phyloP scores from a whole-genome alignment of 495 filamentous ascomycete genomes.

The Darksidea phi region DNA sequence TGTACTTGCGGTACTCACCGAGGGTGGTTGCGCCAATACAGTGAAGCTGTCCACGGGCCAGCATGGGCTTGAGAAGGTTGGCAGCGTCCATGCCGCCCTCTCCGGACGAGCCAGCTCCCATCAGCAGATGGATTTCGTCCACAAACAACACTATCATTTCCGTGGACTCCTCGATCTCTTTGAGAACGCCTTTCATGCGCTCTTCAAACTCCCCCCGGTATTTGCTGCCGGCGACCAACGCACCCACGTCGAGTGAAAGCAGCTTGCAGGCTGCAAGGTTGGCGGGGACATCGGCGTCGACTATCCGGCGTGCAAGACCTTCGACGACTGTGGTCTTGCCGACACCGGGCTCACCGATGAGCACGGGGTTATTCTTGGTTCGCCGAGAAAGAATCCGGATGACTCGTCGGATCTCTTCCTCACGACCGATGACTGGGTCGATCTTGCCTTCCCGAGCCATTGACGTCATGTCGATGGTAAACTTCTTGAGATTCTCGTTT shows the following conservation, averaged over 20 bases:
- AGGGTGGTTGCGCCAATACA: constrained; percentile 97
- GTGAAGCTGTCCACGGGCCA: constrained; percentile 92
- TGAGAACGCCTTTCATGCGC: constrained; percentile 96
- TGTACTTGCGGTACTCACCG: constrained; percentile 95
- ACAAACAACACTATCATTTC: constrained; percentile 97
- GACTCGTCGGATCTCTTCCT: constrained; percentile 93
- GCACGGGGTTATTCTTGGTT: constrained; percentile 97
- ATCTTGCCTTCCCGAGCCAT: constrained; percentile 95
- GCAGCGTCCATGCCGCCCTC: constrained; percentile 99
- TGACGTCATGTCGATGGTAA: constrained; percentile 95
- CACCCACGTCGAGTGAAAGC: constrained; percentile 90
- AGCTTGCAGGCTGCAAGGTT: constrained; percentile 93
- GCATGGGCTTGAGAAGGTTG: constrained; percentile 95
- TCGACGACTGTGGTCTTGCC: constrained; percentile 98
- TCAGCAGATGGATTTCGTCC: constrained; percentile 96
- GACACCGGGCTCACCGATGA: constrained; percentile 95
- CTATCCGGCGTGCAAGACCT: constrained; percentile 90
- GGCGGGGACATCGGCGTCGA: constrained; percentile 92
- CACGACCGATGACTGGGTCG: constrained; percentile 94
- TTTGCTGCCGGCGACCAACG: constrained; percentile 93
- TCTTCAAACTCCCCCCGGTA: constrained; percentile 98
- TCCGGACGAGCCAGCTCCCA: constrained; percentile 90
- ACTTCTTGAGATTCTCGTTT: constrained; percentile 92
- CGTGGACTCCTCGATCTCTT: constrained; percentile 94
- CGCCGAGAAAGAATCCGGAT: constrained; percentile 88